A percentile compares a stretch with the other conserved stretches of the same genome.
These are phyloP conservation scores for Coffea eugenioides DNA, from an alignment of 257 asterid genomes.

Conservation along the genomic window DNA sequence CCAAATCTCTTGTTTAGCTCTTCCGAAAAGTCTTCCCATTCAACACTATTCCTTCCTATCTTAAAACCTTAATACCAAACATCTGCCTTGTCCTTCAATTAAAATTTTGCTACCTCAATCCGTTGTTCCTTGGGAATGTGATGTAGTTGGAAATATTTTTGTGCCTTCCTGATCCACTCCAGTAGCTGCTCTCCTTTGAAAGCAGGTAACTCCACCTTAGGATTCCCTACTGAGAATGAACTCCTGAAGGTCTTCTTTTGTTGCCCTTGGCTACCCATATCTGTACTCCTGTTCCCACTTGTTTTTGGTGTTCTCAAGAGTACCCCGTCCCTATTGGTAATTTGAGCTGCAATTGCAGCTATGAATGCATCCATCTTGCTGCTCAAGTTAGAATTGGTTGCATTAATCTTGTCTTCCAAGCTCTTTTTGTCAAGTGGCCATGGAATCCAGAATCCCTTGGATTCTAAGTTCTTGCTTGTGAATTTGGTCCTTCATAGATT, in stretches of 20 bases:
- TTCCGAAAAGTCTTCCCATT: neutral
- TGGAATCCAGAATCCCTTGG: too few relatives aligned
- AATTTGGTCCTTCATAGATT: too few relatives aligned
- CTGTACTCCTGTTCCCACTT: too few relatives aligned
- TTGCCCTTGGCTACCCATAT: too few relatives aligned
- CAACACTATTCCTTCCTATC: fast-evolving
- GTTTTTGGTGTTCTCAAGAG: too few relatives aligned
- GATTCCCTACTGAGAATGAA: neutral
- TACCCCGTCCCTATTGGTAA: too few relatives aligned
- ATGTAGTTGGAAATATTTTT: neutral
- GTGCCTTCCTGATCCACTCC: neutral
- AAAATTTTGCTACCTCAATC: neutral
- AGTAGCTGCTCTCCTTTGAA: neutral
- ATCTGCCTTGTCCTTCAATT: neutral
- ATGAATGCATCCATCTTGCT: too few relatives aligned
- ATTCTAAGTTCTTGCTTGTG: too few relatives aligned
- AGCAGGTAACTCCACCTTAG: neutral
- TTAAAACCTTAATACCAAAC: neutral
- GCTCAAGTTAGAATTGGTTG: too few relatives aligned
- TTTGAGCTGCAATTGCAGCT: too few relatives aligned
- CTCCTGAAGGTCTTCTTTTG: neutral
- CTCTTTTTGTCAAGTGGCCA: too few relatives aligned
- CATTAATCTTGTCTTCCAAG: too few relatives aligned
- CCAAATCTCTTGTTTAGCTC: neutral
- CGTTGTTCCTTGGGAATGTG: neutral